Conservation (phyloP, 176 grass and related monocot species). For the Triticum aestivum region IWGSC_CS_RefSeq_v2.1 NC_057804.1:71764943-71765442, state of each 20-base stretch:
- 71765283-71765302: no score
- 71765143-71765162: no score
- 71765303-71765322: no score
- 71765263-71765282: no score
- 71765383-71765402: neutral
- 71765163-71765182: no score
- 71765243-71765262: no score
- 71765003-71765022: constrained; percentile 54
- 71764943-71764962: neutral
- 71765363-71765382: neutral
- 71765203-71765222: no score
- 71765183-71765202: no score
- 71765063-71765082: constrained; percentile 11
- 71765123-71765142: no score
- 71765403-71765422: neutral
- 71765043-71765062: constrained; percentile 24
- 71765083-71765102: constrained; percentile 10
- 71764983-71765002: constrained; percentile 57
- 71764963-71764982: constrained; percentile 53
- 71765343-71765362: neutral
- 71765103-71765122: neutral
- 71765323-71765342: neutral
- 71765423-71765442: neutral
- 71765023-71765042: constrained; percentile 43
- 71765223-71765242: neutral